Evolutionary conservation across 257 asterid genomes (phyloP).

Genomic region (Gentiana straminea): DNA sequence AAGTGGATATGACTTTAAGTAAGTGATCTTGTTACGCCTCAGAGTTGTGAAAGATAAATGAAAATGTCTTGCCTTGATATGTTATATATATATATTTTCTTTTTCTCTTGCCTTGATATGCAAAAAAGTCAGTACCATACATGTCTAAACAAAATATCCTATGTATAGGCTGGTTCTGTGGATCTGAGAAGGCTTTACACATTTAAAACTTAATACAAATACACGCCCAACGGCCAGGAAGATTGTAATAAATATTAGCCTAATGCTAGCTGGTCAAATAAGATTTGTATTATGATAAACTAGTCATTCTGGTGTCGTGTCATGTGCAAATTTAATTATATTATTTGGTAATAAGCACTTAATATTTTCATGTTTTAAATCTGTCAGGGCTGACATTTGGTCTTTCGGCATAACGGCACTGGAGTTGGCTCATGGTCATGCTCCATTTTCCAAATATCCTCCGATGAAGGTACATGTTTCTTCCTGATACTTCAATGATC

Average conservation of each 20-base stretch:
- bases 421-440: slow-evolving; percentile 99
- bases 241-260: too few relatives aligned
- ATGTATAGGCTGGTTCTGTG: too few relatives aligned
- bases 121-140: neutral
- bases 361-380: neutral
- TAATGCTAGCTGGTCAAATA: too few relatives aligned
- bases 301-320: too few relatives aligned
- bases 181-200: too few relatives aligned
- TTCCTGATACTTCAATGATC: slow-evolving; percentile 6
- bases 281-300: too few relatives aligned
- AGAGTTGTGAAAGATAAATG: too few relatives aligned
- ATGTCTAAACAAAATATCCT: too few relatives aligned
- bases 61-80: too few relatives aligned
- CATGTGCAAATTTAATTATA: neutral
- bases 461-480: slow-evolving; percentile 80
- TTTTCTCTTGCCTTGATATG: neutral
- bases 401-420: slow-evolving; percentile 98
- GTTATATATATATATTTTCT: neutral
- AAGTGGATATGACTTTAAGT: slow-evolving; percentile 98
- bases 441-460: slow-evolving; percentile 98
- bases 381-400: slow-evolving; percentile 96
- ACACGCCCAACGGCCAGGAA: too few relatives aligned
- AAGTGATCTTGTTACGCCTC: slow-evolving; percentile 15
- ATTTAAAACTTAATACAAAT: too few relatives aligned
- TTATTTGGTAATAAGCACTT: slow-evolving; percentile 9